Base-by-base conservation (phyloP, 305 asterid genomes). In the Lippia alba region DNA sequence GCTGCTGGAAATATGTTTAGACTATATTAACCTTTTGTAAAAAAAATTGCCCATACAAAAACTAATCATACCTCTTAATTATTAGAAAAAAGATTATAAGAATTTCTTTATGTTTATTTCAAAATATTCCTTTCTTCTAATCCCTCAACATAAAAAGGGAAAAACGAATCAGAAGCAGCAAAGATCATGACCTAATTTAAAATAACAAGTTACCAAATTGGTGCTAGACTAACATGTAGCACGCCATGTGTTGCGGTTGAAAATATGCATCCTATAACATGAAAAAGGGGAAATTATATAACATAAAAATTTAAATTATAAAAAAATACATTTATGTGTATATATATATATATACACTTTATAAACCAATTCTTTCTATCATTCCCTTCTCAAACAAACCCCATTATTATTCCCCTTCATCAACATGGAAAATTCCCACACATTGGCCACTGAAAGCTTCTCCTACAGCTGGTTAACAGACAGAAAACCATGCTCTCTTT, bases 391-490 rank as follows among this genome's bases (percentile, higher is more conserved):
- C 69, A 68, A 61, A 8, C 17, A 15, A 48, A 48, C 3, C 14
- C 6, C 16, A 10, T n/a, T 14, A 54, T 24, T 14, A 48, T 46
- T 50, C 51, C 63, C 19, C 33, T n/a, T 33, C 20, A 59, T 24
- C 72, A 66, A 76, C 20, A 93, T 93, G 98, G 98, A 91, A 69
- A 79, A 76, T 73, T 79, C 88, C 17, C 83, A 84, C 15, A 72
- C 84, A 63, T 81, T 88, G 33, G 94, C 97, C 75, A 86, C 94
- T 8, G 97, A 93, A 70, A 93, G 98, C 39, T 93, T 93, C 64
- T 93, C 98, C 12, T 85, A 87, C 79, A 93, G 96, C 33, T 91
- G 98, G 96, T 82, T 89, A 69, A 64, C 70, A 20, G 76, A 83
- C 79, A 64, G 50, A 45, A 78, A 79, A 9, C 84, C 71, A 5